Evolutionary conservation across 2,329 filamentous ascomycete genomes (phyloP), one percentile per base, ranked within the genome.

Genomic region (Mariannaea elegans): DNA sequence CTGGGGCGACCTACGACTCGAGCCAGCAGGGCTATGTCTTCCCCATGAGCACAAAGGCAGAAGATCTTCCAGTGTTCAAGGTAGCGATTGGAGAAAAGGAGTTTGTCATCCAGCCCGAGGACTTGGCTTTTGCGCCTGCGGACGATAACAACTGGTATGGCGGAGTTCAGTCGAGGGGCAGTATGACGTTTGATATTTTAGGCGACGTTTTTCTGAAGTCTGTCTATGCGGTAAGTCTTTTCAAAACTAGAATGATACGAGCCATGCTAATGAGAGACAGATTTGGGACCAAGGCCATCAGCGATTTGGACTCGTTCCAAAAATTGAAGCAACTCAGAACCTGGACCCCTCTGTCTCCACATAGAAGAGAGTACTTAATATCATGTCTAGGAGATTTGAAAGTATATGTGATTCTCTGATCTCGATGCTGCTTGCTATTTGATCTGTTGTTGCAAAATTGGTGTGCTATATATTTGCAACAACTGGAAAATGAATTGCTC

Each of bases 71-170:
- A 9, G 39, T 44, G 18, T 53, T 53, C 49, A 53, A 53, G 49
- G 49, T 53, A 8, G 49, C 49, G 19, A 21, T 53, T 23, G 49
- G 49, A 12, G 49, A 53, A 7, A 53, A 44, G 38, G 21, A 44
- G 16, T 53, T 44, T 36, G 23, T 53, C 6, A 53, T 53, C 39
- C 49, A 53, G 19, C 24, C 49, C 24, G 49, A 53, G 38, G 49
- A 53, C 39, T 45, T 53, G 49, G 49, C 49, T 9, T 53, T 53
- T n/a, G 49, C 49, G n/a, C 27, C 49, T 44, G 49, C 49, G 27
- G 49, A 44, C 49, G 24, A 23, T 18, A 24, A 53, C 13, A 44
- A 44, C 39, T 53, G 49, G 49, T 53, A 53, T 18, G 49, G 49
- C 16, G 49, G 24, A 45, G 38, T 53, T 14, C 49, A 53, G 39